Base-by-base conservation (phyloP, 108 stramenopile species). In the Cyclotella kingstonii region DNA sequence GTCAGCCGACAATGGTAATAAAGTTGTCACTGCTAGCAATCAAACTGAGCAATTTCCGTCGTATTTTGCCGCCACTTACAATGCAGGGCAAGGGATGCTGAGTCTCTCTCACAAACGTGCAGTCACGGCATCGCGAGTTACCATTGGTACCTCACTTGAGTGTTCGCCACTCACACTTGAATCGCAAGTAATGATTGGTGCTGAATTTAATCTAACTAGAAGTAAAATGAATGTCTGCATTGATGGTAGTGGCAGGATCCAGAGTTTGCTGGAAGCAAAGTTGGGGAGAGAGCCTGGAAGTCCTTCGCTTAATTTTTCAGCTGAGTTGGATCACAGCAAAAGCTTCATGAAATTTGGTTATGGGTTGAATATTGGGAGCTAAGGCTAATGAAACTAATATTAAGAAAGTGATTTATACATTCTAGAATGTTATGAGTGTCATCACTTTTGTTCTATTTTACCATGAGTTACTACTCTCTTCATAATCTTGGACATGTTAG, bases 271-370 rank as follows among this genome's bases (percentile, higher is more conserved):
- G 47, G 92, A 90, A 63, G 60, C 92, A 27, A 84, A 86, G 45
- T 68, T 94, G 60, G 89, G 89, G 4, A 84, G 85, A 66, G 85
- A 78, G 40, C 85, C 70, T 8, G 91, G 85, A 35, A 76, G 79
- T 50, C 91, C 91, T 0, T 66, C 72, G 1, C 56, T 94, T 18
- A 67, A 67, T 33, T 84, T 94, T 45, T 60, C 74, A 46, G 92
- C 86, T 9, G 89, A 90, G 57, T 54, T 90, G 38, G 87, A 90
- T 66, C 89, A 89, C 70, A 45, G 72, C 18, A 83, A 84, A 60
- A 80, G 88, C 66, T 69, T 81, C 28, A 86, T 88, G 84, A 68
- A 54, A 43, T 93, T 93, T 65, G 92, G 92, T 21, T 93, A 93
- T 53, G 88, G 88, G 9, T 57, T 94, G 38, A 85, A 81, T 47